A percentile compares a stretch with the other conserved stretches of the same genome.
Evolutionary conservation across 805 yeast species (phyloP).

Genomic region (Starmera pachycereana): DNA sequence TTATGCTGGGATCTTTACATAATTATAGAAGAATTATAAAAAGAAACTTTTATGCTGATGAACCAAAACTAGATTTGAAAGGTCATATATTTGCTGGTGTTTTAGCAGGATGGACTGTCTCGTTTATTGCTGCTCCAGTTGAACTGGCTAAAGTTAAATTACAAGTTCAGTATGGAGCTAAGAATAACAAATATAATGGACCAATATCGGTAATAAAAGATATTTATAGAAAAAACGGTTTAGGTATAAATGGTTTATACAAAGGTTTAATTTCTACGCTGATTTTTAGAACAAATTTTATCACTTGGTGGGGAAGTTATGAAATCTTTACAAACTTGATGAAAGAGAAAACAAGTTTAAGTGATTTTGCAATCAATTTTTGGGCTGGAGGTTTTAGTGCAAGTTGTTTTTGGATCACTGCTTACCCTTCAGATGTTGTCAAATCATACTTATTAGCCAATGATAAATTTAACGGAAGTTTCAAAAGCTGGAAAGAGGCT

Average conservation of each 20-base stretch:
- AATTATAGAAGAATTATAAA: constrained; percentile 61
- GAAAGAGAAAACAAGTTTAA: constrained; percentile 50
- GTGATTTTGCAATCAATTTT: constrained; percentile 66
- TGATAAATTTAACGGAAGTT: constrained; percentile 59
- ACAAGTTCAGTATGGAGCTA: constrained; percentile 83
- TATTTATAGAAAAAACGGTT: constrained; percentile 37
- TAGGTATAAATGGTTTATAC: constrained; percentile 64
- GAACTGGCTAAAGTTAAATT: constrained; percentile 83
- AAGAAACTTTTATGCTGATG: constrained; percentile 49
- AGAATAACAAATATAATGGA: constrained; percentile 55
- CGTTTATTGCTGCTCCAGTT: constrained; percentile 92
- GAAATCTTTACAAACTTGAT: constrained; percentile 67
- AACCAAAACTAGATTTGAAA: constrained; percentile 52
- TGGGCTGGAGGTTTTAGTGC: constrained; percentile 92
- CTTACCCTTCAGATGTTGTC: constrained; percentile 83
- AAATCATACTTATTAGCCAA: constrained; percentile 82
- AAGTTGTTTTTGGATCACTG: constrained; percentile 78
- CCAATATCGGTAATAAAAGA: constrained; percentile 68
- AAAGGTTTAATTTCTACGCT: constrained; percentile 79
- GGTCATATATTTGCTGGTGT: constrained; percentile 78
- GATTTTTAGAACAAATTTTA: constrained; percentile 78
- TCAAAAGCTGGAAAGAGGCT: constrained; percentile 64
- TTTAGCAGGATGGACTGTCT: constrained; percentile 78
- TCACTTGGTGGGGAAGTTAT: constrained; percentile 93
- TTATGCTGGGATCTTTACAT: constrained; percentile 80